Base-by-base conservation (phyloP, 164 flowering plant species). In the Sedum album region DNA sequence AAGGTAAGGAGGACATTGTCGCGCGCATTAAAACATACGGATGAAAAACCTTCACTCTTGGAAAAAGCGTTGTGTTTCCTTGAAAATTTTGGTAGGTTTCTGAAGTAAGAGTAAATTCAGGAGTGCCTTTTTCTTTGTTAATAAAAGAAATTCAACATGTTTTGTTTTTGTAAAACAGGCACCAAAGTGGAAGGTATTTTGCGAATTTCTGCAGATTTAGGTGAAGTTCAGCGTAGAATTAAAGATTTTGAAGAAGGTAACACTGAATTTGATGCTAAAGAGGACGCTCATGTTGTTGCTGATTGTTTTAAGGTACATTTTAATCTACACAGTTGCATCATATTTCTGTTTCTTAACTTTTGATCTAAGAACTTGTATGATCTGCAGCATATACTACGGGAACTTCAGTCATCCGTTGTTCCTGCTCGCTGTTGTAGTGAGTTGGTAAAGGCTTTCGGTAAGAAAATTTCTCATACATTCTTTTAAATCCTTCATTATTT, bases 221-320 rank as follows among this genome's bases (percentile, higher is more conserved):
- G 90, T 81, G 99, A 92, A 82, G 99, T 95, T 67, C 96, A 89
- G 6, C 94, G 77, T 33, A 84, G 99, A 69, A 94, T 95, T 74
- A 90, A 86, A 73, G 94, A 92, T 74, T 92, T 92, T 80, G 99
- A 95, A 71, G 91, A 85, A 81, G 99, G 99, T 95, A 28, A 86
- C 79, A 88, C 77, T 68, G 99, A 92, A 73, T 95, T 95, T 80
- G 83, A 76, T 71, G 65, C 84, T 36, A 89, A 84, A 42, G 99
- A 95, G 83, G 99, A 95, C 88, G 93, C 97, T 72, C 97, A 95
- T 81, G 90, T 95, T 76, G 83, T 95, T 76, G 97, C 96, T 62
- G 99, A 95, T 80, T 95, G 99, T 76, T 81, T 92, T 31, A 95
- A 95, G 97, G 99, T 95, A 75, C 15, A 42, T 53, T 68, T 65